A percentile compares a stretch with the other conserved stretches of the same genome.
These are phyloP conservation scores for Arthrinium puccinioides DNA, from an alignment of 2,329 filamentous ascomycete genomes.

Conservation along the genomic window DNA sequence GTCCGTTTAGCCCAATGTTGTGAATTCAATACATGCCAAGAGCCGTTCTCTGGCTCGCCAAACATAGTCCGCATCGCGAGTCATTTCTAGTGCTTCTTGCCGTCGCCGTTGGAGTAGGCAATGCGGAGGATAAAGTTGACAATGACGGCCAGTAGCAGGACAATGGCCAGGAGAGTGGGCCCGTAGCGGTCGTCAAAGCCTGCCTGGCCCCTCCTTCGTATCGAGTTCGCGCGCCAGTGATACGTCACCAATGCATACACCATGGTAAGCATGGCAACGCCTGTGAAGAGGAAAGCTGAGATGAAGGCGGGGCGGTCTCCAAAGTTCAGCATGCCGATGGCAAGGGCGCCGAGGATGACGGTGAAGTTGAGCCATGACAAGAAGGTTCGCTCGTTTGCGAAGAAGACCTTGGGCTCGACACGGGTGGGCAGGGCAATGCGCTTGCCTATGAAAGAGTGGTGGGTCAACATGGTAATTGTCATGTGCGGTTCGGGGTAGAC, in stretches of 20 bases:
- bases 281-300: slow-evolving; percentile 85
- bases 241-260: slow-evolving; percentile 91
- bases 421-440: slow-evolving; percentile 95
- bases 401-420: slow-evolving; percentile 99
- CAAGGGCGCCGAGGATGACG: slow-evolving; percentile 92
- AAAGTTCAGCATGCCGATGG: slow-evolving; percentile 96
- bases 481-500: background rate
- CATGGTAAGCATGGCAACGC: slow-evolving; percentile 93
- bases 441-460: too few species aligned
- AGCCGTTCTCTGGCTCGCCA: too few species aligned
- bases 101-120: slow-evolving; percentile 34
- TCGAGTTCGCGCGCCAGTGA: slow-evolving; percentile 94
- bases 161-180: slow-evolving; percentile 81
- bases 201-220: slow-evolving; percentile 82
- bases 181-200: slow-evolving; percentile 96
- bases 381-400: slow-evolving; percentile 98
- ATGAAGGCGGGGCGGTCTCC: slow-evolving; percentile 92
- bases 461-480: too few species aligned
- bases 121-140: slow-evolving; percentile 91
- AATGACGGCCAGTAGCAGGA: slow-evolving; percentile 80
- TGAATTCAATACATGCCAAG: too few species aligned
- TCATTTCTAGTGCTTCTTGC: slow-evolving; percentile 20
- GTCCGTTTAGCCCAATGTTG: too few species aligned
- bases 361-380: slow-evolving; percentile 99
- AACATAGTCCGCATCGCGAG: too few species aligned